These are phyloP conservation scores for Phytopythium kandeliae DNA, from an alignment of 352 stramenopile genomes.

Conservation along the genomic window DNA sequence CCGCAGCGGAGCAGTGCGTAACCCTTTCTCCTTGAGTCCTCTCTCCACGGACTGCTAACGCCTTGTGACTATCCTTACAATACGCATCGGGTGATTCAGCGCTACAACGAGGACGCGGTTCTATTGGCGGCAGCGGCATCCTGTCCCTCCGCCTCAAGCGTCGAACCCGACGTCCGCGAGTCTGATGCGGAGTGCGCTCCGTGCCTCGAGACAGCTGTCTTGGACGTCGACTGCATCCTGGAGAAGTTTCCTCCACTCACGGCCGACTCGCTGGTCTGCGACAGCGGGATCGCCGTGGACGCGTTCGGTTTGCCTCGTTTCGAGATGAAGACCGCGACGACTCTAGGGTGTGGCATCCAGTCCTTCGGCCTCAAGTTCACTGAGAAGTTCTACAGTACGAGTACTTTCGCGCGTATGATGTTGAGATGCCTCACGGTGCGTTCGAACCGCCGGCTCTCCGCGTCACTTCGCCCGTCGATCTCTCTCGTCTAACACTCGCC, in stretches of 20 bases:
- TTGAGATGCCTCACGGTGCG: neutral
- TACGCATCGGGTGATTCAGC: too few species aligned
- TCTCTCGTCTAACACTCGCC: neutral
- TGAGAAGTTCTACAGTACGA: neutral
- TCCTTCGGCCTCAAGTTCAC: neutral
- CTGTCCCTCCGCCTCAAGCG: too few species aligned
- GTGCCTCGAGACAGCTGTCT: neutral
- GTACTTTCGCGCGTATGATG: neutral
- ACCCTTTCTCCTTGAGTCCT: too few species aligned
- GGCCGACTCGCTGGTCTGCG: neutral
- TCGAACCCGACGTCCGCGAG: too few species aligned
- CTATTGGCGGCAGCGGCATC: too few species aligned
- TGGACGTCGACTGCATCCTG: neutral
- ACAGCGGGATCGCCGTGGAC: neutral
- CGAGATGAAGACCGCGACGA: slow-evolving; percentile 6
- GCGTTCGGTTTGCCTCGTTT: neutral
- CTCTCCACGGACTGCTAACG: too few species aligned
- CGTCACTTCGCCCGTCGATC: too few species aligned
- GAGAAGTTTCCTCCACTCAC: neutral
- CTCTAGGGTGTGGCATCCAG: neutral
- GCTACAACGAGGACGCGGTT: too few species aligned
- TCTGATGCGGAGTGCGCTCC: neutral
- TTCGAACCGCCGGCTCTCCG: neutral
- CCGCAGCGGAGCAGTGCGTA: neutral
- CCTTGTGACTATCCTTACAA: too few species aligned